These are phyloP conservation scores for Coprinopsis strossmayeri DNA, from an alignment of 768 basidiomycete genomes.

Conservation along the genomic window DNA sequence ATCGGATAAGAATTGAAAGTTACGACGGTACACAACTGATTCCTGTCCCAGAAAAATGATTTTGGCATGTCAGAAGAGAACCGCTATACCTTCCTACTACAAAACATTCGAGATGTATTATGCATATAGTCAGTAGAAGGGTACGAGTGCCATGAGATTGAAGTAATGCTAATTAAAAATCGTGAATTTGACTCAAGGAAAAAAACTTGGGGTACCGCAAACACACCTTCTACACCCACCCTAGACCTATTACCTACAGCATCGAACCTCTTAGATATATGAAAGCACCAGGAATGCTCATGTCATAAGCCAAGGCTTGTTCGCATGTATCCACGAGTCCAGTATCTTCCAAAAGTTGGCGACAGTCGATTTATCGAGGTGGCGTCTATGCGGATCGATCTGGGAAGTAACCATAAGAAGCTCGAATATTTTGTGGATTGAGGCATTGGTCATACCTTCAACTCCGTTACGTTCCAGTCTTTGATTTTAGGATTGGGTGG, in stretches of 20 bases:
- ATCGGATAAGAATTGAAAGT: background rate
- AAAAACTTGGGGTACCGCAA: too few relatives aligned
- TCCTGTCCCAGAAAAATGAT: background rate
- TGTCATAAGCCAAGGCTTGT: slow-evolving; percentile 72
- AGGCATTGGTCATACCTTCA: slow-evolving; percentile 85
- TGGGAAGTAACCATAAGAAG: slow-evolving; percentile 27
- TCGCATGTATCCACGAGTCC: slow-evolving; percentile 75
- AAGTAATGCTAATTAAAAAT: too few relatives aligned
- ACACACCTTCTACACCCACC: too few relatives aligned
- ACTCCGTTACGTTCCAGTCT: slow-evolving; percentile 96
- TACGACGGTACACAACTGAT: background rate
- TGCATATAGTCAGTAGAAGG: too few relatives aligned
- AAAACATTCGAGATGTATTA: too few relatives aligned
- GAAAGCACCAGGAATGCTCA: slow-evolving; percentile 16
- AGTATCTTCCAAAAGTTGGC: slow-evolving; percentile 94
- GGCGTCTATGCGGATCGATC: slow-evolving; percentile 88
- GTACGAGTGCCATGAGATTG: too few relatives aligned
- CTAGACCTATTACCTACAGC: too few relatives aligned
- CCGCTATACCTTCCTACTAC: too few relatives aligned
- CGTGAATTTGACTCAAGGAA: too few relatives aligned
- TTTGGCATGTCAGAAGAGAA: too few relatives aligned
- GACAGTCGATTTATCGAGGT: slow-evolving; percentile 91
- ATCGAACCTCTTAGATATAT: background rate
- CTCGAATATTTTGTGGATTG: too few relatives aligned
- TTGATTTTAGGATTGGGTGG: slow-evolving; percentile 83